These are phyloP conservation scores for Solanum hybrid DNA, from an alignment of 305 asterid genomes.

Conservation along the genomic window DNA sequence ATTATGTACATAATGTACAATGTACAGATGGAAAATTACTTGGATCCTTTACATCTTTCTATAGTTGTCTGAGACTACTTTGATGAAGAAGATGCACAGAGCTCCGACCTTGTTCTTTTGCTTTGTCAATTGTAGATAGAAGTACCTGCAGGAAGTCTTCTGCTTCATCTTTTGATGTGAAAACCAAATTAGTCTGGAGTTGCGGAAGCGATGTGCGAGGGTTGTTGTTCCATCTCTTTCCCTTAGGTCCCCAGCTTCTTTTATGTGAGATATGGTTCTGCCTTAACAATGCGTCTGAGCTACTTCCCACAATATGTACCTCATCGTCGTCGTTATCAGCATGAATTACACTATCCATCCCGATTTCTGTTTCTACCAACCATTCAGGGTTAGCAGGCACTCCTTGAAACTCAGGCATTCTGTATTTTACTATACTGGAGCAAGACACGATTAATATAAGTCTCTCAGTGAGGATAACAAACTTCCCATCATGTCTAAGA, in stretches of 20 bases:
- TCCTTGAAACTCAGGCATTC: constrained; percentile 59
- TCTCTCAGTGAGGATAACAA: constrained; percentile 48
- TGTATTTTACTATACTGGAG: constrained; percentile 47
- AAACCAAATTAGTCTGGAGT: constrained; percentile 55
- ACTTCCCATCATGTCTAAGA: constrained; percentile 56
- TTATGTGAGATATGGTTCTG: constrained; percentile 40
- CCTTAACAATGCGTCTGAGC: constrained; percentile 37
- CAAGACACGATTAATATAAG: constrained; percentile 64
- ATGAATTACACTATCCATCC: constrained; percentile 65
- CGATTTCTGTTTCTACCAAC: constrained; percentile 51
- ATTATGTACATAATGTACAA: not conserved
- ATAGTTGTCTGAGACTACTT: constrained; percentile 40
- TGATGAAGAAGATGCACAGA: constrained; percentile 50
- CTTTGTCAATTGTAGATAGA: constrained; percentile 52
- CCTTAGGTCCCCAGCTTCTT: constrained; percentile 24
- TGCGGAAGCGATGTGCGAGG: constrained; percentile 51
- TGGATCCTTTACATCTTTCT: not conserved
- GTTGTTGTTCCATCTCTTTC: constrained; percentile 33
- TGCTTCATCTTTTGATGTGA: constrained; percentile 42
- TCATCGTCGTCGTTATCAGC: constrained; percentile 55
- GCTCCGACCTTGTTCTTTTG: constrained; percentile 62
- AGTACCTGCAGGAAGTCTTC: constrained; percentile 48
- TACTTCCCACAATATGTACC: constrained; percentile 86
- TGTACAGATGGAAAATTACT: not conserved
- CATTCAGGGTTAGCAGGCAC: constrained; percentile 73